Base-by-base conservation (phyloP, 352 stramenopile species). In the Albugo candida region DNA sequence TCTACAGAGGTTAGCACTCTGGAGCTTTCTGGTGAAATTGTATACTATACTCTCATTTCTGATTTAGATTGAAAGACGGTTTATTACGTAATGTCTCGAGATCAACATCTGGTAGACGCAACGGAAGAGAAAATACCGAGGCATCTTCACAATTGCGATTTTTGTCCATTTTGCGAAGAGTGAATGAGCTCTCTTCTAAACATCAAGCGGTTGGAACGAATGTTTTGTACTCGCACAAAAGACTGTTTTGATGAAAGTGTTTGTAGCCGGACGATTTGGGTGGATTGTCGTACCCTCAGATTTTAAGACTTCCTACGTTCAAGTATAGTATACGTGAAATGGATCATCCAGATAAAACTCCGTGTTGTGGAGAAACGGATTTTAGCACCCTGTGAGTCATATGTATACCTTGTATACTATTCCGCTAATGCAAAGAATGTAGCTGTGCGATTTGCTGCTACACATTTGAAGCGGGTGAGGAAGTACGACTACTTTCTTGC, bases 141-240 rank as follows among this genome's bases (percentile, higher is more conserved):
- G 24, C 24, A 8, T 31, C 24, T 31, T 31, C 24, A 31, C 24
- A 19, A 43, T 43, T 24, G 34, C 73, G 72, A 18, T 85, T 85
- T 47, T 54, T 85, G 21, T 84, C 72, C 54, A 49, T 85, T 18
- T 56, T 85, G 21, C 76, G 76, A 36, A 73, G 76, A 40, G 81
- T 88, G 49, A 88, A 88, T 36, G 76, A 88, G 54, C 57, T 88
- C 14, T 70, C 70, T n/a, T 85, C 76, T 2, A 70, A 88, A 49
- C 72, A 85, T 69, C 62, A 76, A 12, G 60, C 77, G 52, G 69
- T 81, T 58, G 36, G 62, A 43, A 19, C 8, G 38, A 24, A 10
- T 41, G 36, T 8, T 43, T 8, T 31, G 8, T 31, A 31, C 3
- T n/a, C n/a, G n/a, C n/a, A n/a, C n/a, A n/a, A n/a, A n/a, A n/a